Percentiles rank a stretch among this genome's conserved stretches.
phyloP scores from a whole-genome alignment of 768 basidiomycete species.

The Asterophora parasitica region DNA sequence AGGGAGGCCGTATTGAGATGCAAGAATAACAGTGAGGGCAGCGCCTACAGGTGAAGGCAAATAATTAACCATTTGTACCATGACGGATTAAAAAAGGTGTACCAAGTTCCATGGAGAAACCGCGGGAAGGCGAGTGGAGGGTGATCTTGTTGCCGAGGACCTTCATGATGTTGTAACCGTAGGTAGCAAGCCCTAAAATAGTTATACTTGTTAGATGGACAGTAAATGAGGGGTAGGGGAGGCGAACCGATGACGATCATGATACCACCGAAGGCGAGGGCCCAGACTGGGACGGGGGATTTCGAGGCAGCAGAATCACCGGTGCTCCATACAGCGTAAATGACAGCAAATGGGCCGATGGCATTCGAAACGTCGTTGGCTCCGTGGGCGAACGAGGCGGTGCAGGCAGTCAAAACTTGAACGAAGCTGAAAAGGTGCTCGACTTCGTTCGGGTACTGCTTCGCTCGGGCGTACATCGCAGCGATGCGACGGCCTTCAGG shows the following conservation, averaged over 20 bases:
- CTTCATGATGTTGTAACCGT: slow-evolving; percentile 27
- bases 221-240: not conserved
- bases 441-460: slow-evolving; percentile 24
- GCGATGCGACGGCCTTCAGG: slow-evolving; percentile 15
- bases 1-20: slow-evolving; percentile 24
- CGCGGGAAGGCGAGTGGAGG: slow-evolving; percentile 25
- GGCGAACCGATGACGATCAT: slow-evolving; percentile 23
- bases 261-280: slow-evolving; percentile 21
- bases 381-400: slow-evolving; percentile 26
- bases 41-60: slow-evolving; percentile 5
- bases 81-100: not conserved
- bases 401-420: slow-evolving; percentile 27
- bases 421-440: slow-evolving; percentile 28
- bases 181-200: slow-evolving; percentile 10
- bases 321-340: slow-evolving; percentile 22
- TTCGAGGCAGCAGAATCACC: slow-evolving; percentile 15
- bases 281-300: slow-evolving; percentile 21
- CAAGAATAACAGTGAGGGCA: slow-evolving; percentile 26
- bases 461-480: slow-evolving; percentile 18
- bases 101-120: slow-evolving; percentile 25
- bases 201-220: too few species aligned
- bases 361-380: slow-evolving; percentile 27
- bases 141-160: slow-evolving; percentile 26
- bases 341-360: slow-evolving; percentile 26
- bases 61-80: not conserved